phyloP scores from a whole-genome alignment of 257 asterid genomes.

The Paulownia fortunei region DNA sequence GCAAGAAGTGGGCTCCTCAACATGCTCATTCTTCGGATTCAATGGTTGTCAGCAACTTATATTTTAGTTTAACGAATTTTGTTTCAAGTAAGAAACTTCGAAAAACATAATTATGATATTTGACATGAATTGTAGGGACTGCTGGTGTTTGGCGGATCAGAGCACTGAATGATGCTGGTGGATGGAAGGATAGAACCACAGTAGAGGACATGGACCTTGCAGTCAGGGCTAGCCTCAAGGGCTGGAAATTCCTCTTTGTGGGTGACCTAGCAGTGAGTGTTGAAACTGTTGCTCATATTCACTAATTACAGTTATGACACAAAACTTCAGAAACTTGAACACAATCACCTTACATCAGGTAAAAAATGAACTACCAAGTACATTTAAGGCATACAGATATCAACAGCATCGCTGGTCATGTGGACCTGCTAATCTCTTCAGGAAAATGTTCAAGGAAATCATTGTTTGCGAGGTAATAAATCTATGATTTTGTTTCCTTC shows the following conservation, averaged over 20 bases:
- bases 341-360: slow-evolving; percentile 40
- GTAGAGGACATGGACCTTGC: slow-evolving; percentile 93
- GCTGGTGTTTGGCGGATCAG: slow-evolving; percentile 78
- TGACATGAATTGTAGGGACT: slow-evolving; percentile 53
- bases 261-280: slow-evolving; percentile 69
- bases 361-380: slow-evolving; percentile 57
- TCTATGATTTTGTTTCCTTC: neutral
- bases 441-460: slow-evolving; percentile 55
- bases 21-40: slow-evolving; percentile 73
- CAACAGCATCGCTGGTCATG: slow-evolving; percentile 66
- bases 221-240: slow-evolving; percentile 77
- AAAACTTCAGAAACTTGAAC: slow-evolving; percentile 25
- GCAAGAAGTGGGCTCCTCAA: slow-evolving; percentile 85
- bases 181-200: slow-evolving; percentile 86
- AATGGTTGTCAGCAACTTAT: slow-evolving; percentile 49
- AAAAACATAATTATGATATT: slow-evolving; percentile 9
- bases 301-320: slow-evolving; percentile 21
- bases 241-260: slow-evolving; percentile 74
- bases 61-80: neutral
- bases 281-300: neutral
- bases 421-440: slow-evolving; percentile 61
- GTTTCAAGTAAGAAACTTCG: neutral
- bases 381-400: slow-evolving; percentile 52
- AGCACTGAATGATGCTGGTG: slow-evolving; percentile 77
- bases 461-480: slow-evolving; percentile 41